phyloP scores from a whole-genome alignment of 495 filamentous ascomycete species.

The Evernia prunastri region DNA sequence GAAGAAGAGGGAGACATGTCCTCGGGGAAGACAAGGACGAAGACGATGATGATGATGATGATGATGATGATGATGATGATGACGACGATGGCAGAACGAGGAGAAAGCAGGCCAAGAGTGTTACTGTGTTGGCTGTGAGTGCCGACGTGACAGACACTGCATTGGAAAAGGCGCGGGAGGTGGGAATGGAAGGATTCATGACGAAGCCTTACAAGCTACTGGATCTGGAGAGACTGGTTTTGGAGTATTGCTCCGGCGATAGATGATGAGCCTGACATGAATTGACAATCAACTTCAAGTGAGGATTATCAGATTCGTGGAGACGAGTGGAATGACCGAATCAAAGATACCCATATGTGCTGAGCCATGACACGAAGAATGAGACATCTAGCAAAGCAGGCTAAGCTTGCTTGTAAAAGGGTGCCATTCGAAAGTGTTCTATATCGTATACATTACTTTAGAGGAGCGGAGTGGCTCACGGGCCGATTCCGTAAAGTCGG shows the following conservation, averaged over 20 bases:
- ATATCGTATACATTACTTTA: neutral
- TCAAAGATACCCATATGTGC: slow-evolving; percentile 3
- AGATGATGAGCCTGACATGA: neutral
- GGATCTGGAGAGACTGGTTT: slow-evolving; percentile 62
- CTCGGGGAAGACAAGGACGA: slow-evolving; percentile 9
- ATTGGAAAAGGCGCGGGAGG: slow-evolving; percentile 54
- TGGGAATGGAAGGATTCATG: slow-evolving; percentile 73
- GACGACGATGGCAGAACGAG: slow-evolving; percentile 20
- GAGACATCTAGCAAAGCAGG: neutral
- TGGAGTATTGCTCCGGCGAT: slow-evolving; percentile 47
- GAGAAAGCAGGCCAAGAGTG: slow-evolving; percentile 20
- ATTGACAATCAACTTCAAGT: too few species aligned
- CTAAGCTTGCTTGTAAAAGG: neutral
- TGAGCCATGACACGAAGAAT: slow-evolving; percentile 1
- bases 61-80: too few species aligned
- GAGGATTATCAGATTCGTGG: neutral
- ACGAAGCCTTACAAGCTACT: slow-evolving; percentile 71
- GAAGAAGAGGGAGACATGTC: slow-evolving; percentile 23
- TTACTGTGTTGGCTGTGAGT: slow-evolving; percentile 60
- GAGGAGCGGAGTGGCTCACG: too few species aligned
- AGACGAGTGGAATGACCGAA: neutral
- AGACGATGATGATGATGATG: slow-evolving; percentile 5
- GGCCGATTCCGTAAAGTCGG: too few species aligned
- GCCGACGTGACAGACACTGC: slow-evolving; percentile 69
- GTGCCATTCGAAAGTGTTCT: neutral